Evolutionary conservation across 805 yeast genomes (phyloP), one percentile per base, ranked within the genome.

Genomic region (Saccharomycopsis fermentans): DNA sequence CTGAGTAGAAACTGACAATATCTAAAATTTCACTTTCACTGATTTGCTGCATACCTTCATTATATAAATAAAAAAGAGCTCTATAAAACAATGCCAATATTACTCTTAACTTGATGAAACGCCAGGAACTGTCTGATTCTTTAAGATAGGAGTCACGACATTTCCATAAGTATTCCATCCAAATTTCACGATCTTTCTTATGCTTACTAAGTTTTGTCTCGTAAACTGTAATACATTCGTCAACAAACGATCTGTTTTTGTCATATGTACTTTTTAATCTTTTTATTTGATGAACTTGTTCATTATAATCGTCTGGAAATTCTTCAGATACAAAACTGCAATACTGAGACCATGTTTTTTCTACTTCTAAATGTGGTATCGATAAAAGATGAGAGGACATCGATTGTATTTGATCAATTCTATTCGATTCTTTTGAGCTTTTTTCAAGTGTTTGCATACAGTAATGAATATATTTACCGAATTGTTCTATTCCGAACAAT

Each of bases 311-410:
- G 11, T 19, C 37, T 14, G 21, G n/a, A 48, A n/a, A 36, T 16
- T 35, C 47, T 2, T 58, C 39, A 0, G 81, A 68, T 1, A 80
- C 69, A 56, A 78, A 77, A 0, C 66, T 27, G 1, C 83, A 80
- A 51, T 70, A 74, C 0, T 67, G 67, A 9, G 70, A 65, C 63
- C 70, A 75, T 0, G 81, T 74, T 0, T 72, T 70, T 3, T 76
- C 77, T 6, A 79, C 57, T 2, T 67, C 63, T 0, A 64, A 58
- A 65, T 79, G 82, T 0, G 83, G 83, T 9, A 65, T 62, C 1
- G 63, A 43, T 4, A 81, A 64, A 43, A 79, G 66, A 29, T 29
- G 47, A 5, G 19, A 21, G n/a, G 24, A 43, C 24, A 21, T 14
- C 3, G 50, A 43, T 24, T 43, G n/a, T 16, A 11, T 43, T 3